Conservation (phyloP, 2,329 filamentous ascomycete genomes). For the Penicillium sp. region DNA sequence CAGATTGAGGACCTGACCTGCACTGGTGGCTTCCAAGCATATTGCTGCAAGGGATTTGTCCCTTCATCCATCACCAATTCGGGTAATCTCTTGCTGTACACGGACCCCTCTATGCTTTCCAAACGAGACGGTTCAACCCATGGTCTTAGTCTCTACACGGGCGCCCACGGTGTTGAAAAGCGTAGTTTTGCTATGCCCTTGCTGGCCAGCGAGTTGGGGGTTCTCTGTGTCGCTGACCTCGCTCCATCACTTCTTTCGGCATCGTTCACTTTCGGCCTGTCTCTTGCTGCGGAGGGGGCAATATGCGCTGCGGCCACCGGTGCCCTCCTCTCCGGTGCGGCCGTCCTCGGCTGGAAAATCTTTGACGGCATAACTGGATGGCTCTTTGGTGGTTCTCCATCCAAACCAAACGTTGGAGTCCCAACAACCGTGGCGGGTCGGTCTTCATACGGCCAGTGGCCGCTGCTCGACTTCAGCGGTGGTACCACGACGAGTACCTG, state of each 20-base stretch:
- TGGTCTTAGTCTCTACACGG: neutral
- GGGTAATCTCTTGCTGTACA: neutral
- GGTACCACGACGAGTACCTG: neutral
- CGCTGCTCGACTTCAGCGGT: neutral
- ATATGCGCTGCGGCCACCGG: neutral
- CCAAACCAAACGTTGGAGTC: neutral
- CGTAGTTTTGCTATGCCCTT: neutral
- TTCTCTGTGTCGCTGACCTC: neutral
- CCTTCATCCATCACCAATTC: conserved; percentile 3
- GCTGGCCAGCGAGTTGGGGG: neutral
- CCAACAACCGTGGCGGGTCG: conserved; percentile 1
- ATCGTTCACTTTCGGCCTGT: neutral
- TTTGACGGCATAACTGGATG: neutral
- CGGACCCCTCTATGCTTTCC: neutral
- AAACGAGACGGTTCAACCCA: neutral
- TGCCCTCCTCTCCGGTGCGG: neutral
- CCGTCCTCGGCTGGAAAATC: neutral
- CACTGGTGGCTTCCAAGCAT: conserved; percentile 3
- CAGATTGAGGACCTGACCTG: conserved; percentile 2
- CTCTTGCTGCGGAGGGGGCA: neutral
- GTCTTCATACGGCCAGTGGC: neutral
- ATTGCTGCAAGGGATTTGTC: conserved; percentile 2
- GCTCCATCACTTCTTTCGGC: neutral
- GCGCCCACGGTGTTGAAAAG: neutral
- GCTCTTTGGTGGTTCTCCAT: neutral